These are phyloP conservation scores for Penicillium fuscoglaucum DNA, from an alignment of 2,329 filamentous ascomycete species.

Conservation along the genomic window DNA sequence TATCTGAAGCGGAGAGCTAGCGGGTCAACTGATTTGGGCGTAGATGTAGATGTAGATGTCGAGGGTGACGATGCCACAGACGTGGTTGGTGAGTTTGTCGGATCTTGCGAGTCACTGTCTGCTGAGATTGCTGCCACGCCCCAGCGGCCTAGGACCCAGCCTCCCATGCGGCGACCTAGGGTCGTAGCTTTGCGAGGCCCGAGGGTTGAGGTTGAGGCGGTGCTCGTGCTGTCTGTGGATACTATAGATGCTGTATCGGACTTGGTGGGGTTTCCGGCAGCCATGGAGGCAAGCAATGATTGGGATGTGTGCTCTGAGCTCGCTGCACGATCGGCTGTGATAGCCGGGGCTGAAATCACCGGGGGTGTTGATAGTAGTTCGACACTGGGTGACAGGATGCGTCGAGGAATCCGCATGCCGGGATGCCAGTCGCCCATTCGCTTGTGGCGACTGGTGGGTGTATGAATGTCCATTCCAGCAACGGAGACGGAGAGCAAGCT, in stretches of 20 bases:
- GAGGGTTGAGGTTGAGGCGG: slow-evolving; percentile 20
- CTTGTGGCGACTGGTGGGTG: slow-evolving; percentile 70
- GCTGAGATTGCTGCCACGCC: slow-evolving; percentile 50
- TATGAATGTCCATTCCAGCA: slow-evolving; percentile 85
- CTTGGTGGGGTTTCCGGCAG: slow-evolving; percentile 22
- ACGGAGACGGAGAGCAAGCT: slow-evolving; percentile 88
- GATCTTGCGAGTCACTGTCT: slow-evolving; percentile 3
- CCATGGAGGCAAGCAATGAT: slow-evolving; percentile 41
- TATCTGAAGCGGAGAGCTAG: slow-evolving; percentile 57
- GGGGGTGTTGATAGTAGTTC: slow-evolving; percentile 42
- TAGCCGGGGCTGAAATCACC: slow-evolving; percentile 39
- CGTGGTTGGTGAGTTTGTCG: background rate
- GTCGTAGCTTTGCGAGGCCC: slow-evolving; percentile 31
- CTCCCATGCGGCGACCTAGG: slow-evolving; percentile 59
- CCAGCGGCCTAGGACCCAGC: slow-evolving; percentile 67
- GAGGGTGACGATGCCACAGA: slow-evolving; percentile 16
- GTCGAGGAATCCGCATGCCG: slow-evolving; percentile 49
- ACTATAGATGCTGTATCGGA: slow-evolving; percentile 28
- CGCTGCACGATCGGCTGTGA: slow-evolving; percentile 35
- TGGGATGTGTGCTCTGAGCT: slow-evolving; percentile 31
- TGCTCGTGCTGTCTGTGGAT: slow-evolving; percentile 26
- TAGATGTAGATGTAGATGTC: slow-evolving; percentile 49
- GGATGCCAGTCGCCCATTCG: slow-evolving; percentile 63
- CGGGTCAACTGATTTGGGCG: slow-evolving; percentile 65
- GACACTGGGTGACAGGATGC: slow-evolving; percentile 48